Evolutionary conservation across 2,329 filamentous ascomycete species (phyloP).

Genomic region (Grosmannia serpens): DNA sequence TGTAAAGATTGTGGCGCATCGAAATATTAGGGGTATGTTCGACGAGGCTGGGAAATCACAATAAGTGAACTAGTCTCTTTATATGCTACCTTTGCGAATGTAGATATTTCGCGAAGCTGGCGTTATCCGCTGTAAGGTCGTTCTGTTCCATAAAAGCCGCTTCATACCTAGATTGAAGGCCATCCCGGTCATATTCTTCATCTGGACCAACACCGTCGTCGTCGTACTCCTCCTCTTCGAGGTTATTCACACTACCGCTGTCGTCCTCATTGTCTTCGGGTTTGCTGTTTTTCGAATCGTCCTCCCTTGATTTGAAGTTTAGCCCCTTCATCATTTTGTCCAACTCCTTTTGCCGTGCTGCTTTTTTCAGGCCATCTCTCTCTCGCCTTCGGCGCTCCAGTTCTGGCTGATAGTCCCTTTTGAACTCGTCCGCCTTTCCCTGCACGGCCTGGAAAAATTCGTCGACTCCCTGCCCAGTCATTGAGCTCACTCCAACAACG

Average conservation of each 20-base stretch:
- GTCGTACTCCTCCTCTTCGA: conserved; percentile 44
- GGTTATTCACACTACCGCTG: conserved; percentile 26
- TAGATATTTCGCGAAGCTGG: conserved; percentile 52
- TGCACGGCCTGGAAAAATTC: conserved; percentile 88
- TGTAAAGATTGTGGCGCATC: not conserved
- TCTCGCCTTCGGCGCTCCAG: conserved; percentile 67
- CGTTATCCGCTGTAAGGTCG: conserved; percentile 38
- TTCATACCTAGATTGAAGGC: conserved; percentile 65
- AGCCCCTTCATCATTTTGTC: conserved; percentile 94
- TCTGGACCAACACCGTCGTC: conserved; percentile 47
- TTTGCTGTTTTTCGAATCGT: conserved; percentile 10
- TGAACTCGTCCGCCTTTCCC: conserved; percentile 79
- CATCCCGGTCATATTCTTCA: conserved; percentile 49
- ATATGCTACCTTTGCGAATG: conserved; percentile 26
- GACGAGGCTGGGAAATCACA: not conserved
- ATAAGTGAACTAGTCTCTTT: not conserved
- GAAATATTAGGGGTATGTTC: not conserved
- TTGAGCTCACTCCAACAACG: conserved; percentile 85
- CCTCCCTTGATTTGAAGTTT: conserved; percentile 31
- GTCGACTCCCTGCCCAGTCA: conserved; percentile 82
- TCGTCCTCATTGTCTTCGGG: conserved; percentile 31
- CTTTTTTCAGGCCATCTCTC: conserved; percentile 63
- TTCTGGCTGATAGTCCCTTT: conserved; percentile 83
- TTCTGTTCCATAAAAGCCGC: conserved; percentile 51
- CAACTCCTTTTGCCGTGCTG: conserved; percentile 65